Conservation (phyloP, 2,329 filamentous ascomycete species). For the Penicillium oxalicum region DNA sequence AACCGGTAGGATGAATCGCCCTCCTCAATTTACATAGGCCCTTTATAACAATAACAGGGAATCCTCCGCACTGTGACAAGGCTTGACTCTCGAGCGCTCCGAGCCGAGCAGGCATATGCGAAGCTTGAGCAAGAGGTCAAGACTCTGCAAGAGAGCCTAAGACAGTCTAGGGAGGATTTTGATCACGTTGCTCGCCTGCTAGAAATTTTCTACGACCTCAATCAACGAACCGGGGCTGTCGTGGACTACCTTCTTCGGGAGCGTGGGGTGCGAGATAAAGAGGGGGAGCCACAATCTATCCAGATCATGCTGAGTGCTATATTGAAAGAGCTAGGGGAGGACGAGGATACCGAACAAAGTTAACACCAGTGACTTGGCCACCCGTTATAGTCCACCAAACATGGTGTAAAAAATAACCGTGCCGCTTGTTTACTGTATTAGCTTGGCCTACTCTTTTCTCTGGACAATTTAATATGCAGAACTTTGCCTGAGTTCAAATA, state of each 20-base stretch:
- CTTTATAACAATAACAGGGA: neutral
- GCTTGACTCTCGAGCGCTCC: neutral
- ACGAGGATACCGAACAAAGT: neutral
- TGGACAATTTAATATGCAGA: too few species aligned
- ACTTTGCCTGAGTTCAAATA: too few species aligned
- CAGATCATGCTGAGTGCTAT: too few species aligned
- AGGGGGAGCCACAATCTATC: too few species aligned
- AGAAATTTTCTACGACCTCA: neutral
- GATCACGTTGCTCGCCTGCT: neutral
- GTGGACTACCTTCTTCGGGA: neutral
- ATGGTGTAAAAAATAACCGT: too few species aligned
- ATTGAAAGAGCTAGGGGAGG: neutral
- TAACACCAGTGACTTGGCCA: too few species aligned
- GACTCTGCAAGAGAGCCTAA: neutral
- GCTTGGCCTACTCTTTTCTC: too few species aligned
- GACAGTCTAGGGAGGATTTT: neutral
- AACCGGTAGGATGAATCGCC: too few species aligned
- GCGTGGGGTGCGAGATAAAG: neutral
- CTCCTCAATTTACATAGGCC: neutral
- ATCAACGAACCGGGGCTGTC: neutral
- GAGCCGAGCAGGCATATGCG: too few species aligned
- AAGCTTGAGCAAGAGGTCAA: neutral
- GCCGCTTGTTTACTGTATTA: too few species aligned
- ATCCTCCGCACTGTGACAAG: neutral
- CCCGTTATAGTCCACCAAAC: too few species aligned